These are phyloP conservation scores for Sarocladium oryzae DNA, from an alignment of 2,329 filamentous ascomycete species.

Conservation along the genomic window DNA sequence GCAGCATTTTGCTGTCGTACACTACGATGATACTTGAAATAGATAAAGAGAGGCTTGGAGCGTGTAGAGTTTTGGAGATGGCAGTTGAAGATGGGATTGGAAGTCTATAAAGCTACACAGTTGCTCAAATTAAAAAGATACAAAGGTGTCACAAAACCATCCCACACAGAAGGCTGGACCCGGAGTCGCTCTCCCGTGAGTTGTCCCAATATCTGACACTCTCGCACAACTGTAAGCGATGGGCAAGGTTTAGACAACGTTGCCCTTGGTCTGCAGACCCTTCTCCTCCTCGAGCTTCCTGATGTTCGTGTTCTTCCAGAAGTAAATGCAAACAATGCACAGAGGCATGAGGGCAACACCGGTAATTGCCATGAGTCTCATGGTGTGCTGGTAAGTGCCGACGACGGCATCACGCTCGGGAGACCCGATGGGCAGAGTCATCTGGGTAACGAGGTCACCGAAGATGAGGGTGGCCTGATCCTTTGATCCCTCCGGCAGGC, in stretches of 20 bases:
- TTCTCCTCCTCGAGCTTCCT: constrained; percentile 25
- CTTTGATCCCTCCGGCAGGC: constrained; percentile 34
- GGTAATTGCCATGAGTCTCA: constrained; percentile 30
- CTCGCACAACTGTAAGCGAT: too few species aligned
- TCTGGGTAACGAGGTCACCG: constrained; percentile 42
- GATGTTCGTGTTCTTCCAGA: constrained; percentile 30
- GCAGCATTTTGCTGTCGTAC: too few species aligned
- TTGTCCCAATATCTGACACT: too few species aligned
- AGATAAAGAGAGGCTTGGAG: too few species aligned
- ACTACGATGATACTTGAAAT: too few species aligned
- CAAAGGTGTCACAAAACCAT: too few species aligned
- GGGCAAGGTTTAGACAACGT: constrained; percentile 19
- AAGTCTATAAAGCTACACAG: too few species aligned
- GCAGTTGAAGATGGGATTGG: too few species aligned
- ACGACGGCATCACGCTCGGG: constrained; percentile 48
- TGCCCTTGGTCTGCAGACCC: constrained; percentile 25
- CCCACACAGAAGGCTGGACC: too few species aligned
- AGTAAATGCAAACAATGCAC: constrained; percentile 20
- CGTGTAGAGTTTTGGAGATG: too few species aligned
- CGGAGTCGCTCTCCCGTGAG: too few species aligned
- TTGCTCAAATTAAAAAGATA: too few species aligned
- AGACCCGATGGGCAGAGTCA: constrained; percentile 38
- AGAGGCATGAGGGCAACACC: constrained; percentile 27
- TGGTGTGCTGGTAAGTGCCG: constrained; percentile 38
- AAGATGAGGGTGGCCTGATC: constrained; percentile 27